Evolutionary conservation across 2,329 filamentous ascomycete species (phyloP).

Genomic region (Fusarium newnesense): DNA sequence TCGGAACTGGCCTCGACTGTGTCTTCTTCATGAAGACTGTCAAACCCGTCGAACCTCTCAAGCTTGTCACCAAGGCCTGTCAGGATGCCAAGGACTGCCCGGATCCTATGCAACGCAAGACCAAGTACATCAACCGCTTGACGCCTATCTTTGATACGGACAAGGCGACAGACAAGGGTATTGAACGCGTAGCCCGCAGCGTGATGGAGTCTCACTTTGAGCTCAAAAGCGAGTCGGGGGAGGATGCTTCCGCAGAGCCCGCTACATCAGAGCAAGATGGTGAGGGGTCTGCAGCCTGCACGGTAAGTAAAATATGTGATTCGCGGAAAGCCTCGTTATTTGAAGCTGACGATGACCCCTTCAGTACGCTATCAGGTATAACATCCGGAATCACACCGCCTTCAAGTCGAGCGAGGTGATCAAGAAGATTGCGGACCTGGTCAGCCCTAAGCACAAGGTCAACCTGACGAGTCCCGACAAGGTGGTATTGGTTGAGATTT

Average conservation of each 20-base stretch:
- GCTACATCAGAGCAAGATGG: constrained; percentile 26
- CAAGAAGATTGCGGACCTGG: constrained; percentile 72
- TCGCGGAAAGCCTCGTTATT: constrained; percentile 7
- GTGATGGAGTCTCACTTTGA: constrained; percentile 74
- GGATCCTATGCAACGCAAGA: constrained; percentile 56
- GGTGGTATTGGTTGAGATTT: constrained; percentile 82
- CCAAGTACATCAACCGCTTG: constrained; percentile 68
- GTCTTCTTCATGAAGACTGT: constrained; percentile 70
- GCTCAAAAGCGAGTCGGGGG: constrained; percentile 48
- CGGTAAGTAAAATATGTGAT: constrained; percentile 53
- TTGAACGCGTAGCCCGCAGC: constrained; percentile 71
- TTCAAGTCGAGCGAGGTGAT: constrained; percentile 77
- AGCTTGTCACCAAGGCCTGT: constrained; percentile 65
- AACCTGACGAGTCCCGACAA: constrained; percentile 82
- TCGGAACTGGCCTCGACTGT: constrained; percentile 69
- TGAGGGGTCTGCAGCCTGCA: constrained; percentile 44
- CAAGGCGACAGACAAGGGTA: constrained; percentile 75
- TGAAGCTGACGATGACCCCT: constrained; percentile 24
- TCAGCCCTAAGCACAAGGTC: constrained; percentile 77
- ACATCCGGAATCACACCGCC: constrained; percentile 76
- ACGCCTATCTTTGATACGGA: constrained; percentile 64
- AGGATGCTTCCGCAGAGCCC: constrained; percentile 22
- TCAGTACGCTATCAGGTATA: constrained; percentile 87
- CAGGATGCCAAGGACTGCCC: constrained; percentile 60
- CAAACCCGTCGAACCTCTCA: constrained; percentile 65